Conservation (phyloP, 345 rosid genomes). For the Arabidopsis suecica region DNA sequence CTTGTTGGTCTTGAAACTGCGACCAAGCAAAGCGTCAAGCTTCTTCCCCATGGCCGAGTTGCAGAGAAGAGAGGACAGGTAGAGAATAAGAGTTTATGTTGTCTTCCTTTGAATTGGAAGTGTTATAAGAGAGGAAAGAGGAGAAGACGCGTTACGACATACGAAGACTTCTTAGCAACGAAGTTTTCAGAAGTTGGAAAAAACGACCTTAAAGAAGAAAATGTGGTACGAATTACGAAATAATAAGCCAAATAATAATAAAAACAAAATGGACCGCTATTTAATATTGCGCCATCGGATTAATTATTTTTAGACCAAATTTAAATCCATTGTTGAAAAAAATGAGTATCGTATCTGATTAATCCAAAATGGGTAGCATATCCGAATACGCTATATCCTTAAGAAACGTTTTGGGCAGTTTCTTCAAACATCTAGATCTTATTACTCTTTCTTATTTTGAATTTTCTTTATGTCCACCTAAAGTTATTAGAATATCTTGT, state of each 20-base stretch:
- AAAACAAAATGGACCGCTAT: constrained; percentile 14
- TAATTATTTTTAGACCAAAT: no score
- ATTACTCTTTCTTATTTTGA: no score
- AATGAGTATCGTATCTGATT: no score
- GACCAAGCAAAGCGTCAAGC: constrained; percentile 73
- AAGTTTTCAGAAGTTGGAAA: constrained; percentile 34
- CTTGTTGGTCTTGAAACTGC: constrained; percentile 66
- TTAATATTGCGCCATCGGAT: constrained; percentile 12
- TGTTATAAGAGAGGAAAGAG: constrained; percentile 24
- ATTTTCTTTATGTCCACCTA: background rate
- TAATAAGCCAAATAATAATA: background rate
- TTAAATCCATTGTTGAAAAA: no score
- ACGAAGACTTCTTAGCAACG: constrained; percentile 44
- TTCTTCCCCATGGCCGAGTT: constrained; percentile 73
- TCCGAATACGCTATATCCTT: no score
- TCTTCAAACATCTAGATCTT: no score
- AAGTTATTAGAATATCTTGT: background rate
- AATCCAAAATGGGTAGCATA: no score
- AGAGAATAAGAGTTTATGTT: background rate
- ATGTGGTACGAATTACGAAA: background rate
- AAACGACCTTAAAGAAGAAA: background rate
- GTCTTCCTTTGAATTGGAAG: background rate
- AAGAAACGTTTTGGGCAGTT: no score
- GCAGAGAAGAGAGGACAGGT: constrained; percentile 5
- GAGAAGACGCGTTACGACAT: constrained; percentile 41